Conservation (phyloP, 495 filamentous ascomycete genomes). For the Aspergillus campestris region DNA sequence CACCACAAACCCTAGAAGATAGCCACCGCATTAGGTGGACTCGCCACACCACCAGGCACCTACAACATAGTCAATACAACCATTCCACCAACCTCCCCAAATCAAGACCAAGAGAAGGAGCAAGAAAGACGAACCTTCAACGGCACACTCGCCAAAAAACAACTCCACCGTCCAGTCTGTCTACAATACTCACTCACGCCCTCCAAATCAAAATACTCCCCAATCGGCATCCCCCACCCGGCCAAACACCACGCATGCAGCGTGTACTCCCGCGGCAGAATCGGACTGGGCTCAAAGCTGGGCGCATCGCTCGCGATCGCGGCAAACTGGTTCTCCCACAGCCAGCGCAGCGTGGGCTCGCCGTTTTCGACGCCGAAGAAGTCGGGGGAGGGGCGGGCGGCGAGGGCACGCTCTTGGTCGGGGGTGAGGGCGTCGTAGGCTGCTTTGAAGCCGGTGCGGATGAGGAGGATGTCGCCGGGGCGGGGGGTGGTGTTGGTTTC, state of each 20-base stretch:
- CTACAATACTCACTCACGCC: constrained; percentile 35
- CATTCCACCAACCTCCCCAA: not conserved
- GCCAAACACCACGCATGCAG: constrained; percentile 47
- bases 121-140: constrained; percentile 34
- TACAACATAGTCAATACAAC: constrained; percentile 2
- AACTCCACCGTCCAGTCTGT: constrained; percentile 33
- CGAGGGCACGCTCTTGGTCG: constrained; percentile 21
- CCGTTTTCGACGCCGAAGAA: constrained; percentile 39
- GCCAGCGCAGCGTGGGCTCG: constrained; percentile 35
- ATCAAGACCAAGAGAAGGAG: not conserved
- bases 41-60: constrained; percentile 46
- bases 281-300: constrained; percentile 31
- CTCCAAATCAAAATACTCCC: constrained; percentile 53
- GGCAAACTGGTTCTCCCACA: constrained; percentile 42
- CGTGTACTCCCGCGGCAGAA: constrained; percentile 10
- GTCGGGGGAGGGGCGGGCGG: constrained; percentile 17
- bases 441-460: constrained; percentile 40
- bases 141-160: constrained; percentile 49
- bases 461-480: constrained; percentile 48
- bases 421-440: constrained; percentile 29
- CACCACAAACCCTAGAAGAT: constrained; percentile 26
- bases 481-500: constrained; percentile 29
- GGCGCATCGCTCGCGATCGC: constrained; percentile 44
- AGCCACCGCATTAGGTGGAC: constrained; percentile 43
- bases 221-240: constrained; percentile 51